Base-by-base conservation (phyloP, 2,329 filamentous ascomycete species). In the Penicillium olsonii region DNA sequence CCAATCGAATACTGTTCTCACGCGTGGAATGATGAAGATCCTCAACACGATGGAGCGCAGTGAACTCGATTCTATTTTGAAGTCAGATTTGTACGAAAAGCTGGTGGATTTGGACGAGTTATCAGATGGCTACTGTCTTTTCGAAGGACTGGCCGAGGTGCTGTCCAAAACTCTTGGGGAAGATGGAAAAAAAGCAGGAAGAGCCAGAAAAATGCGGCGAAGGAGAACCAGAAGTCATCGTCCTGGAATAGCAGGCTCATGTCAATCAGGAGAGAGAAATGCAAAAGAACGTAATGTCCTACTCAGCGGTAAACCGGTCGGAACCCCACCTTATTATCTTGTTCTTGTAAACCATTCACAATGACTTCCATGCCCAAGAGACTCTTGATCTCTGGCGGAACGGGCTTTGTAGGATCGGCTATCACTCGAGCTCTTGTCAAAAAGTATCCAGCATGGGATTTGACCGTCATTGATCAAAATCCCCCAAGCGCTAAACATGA, bases 371-470 rank as follows among this genome's bases (percentile, higher is more conserved):
- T 27, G 14, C 54, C 64, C 18, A 59, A 48, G 27, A 66, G 58
- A 24, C 56, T 74, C 42, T 54, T 74, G 4, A 59, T 74, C 17
- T 69, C 71, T 22, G 70, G 70, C 10, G 70, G 70, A 27, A 65
- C 66, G 6, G 71, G 72, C 11, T 73, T 74, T 53, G 65, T 74
- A 14, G 72, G 71, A 14, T 66, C 69, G 19, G 68, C 68, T 14
- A 71, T 64, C 12, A 67, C 68, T 22, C 64, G 68, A 51, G 68
- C 70, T 33, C 49, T 74, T 15, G 63, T 59, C 48, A 65, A 71
- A 49, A 68, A 69, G 43, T 59, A 73, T 50, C 66, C 69, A 10
- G 46, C 61, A 33, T 72, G 68, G 54, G 45, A 53, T 37, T 65
- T 74, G 50, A 69, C 62, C 34, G 60, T 75, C 48, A 54, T 74